Conservation (phyloP, 495 filamentous ascomycete species). For the Trichoderma orchidacearum region DNA sequence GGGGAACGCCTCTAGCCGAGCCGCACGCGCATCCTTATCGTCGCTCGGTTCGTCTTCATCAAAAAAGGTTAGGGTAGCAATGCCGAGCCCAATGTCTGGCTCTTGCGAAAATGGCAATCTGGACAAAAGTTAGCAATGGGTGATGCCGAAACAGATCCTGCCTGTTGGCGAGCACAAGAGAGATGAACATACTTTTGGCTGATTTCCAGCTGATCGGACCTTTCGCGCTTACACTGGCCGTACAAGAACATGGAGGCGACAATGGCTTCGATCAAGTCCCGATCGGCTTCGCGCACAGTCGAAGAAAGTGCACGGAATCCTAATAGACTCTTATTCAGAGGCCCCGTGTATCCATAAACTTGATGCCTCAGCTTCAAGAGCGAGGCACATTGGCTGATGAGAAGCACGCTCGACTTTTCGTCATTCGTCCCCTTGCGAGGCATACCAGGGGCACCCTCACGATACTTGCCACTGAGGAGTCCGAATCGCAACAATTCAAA, state of each 20-base stretch:
- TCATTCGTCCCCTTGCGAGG: slow-evolving; percentile 34
- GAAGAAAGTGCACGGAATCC: slow-evolving; percentile 74
- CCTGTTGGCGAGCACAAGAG: background rate
- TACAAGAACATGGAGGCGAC: slow-evolving; percentile 66
- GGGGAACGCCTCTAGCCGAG: slow-evolving; percentile 42
- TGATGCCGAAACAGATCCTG: background rate
- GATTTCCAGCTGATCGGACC: slow-evolving; percentile 56
- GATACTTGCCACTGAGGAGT: slow-evolving; percentile 54
- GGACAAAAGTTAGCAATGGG: slow-evolving; percentile 17
- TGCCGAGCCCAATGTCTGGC: slow-evolving; percentile 72
- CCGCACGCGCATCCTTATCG: slow-evolving; percentile 44
- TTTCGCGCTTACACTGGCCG: slow-evolving; percentile 58
- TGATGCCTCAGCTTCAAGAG: slow-evolving; percentile 72
- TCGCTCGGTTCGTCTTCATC: slow-evolving; percentile 61
- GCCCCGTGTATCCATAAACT: slow-evolving; percentile 83
- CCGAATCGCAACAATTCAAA: slow-evolving; percentile 69
- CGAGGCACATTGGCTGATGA: slow-evolving; percentile 75
- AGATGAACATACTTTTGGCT: slow-evolving; percentile 48
- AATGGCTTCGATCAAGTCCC: slow-evolving; percentile 73
- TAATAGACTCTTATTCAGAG: slow-evolving; percentile 78
- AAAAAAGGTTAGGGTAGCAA: slow-evolving; percentile 84
- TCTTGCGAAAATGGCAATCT: slow-evolving; percentile 80
- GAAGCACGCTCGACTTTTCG: slow-evolving; percentile 55
- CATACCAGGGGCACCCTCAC: slow-evolving; percentile 34
- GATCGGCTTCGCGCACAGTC: slow-evolving; percentile 59